These are phyloP conservation scores for Neoboletus brunneissimus DNA, from an alignment of 768 basidiomycete species.

Conservation along the genomic window DNA sequence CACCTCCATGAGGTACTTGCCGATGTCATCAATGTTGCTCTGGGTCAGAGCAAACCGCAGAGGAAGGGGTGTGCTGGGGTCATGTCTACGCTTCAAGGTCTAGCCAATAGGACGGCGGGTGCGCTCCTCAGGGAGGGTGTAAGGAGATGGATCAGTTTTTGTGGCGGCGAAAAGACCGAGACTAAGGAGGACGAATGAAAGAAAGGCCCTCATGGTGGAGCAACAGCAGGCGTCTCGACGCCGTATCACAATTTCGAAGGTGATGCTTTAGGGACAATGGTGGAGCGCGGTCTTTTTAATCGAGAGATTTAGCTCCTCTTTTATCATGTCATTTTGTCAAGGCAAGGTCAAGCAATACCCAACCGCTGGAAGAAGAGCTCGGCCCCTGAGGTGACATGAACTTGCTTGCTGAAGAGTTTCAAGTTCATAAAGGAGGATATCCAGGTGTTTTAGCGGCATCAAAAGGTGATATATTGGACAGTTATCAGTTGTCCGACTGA, in stretches of 20 bases:
- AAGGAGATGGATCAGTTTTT: conserved; percentile 18
- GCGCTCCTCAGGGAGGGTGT: conserved; percentile 40
- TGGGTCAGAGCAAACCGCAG: conserved; percentile 22
- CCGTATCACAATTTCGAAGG: not conserved
- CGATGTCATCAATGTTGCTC: conserved; percentile 28
- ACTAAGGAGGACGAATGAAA: conserved; percentile 15
- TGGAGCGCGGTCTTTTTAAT: no score
- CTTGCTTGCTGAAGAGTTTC: no score
- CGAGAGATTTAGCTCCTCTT: no score
- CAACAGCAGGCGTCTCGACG: not conserved
- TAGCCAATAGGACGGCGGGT: conserved; percentile 35
- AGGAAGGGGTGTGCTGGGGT: conserved; percentile 18
- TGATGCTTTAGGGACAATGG: no score
- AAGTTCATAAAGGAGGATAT: no score
- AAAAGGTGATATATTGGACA: no score
- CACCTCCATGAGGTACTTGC: not conserved
- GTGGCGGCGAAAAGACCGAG: conserved; percentile 21
- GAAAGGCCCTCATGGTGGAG: conserved; percentile 8
- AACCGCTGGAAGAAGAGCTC: no score
- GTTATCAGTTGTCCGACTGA: no score
- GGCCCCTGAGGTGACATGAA: no score
- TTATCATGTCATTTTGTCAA: no score
- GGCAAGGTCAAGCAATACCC: no score
- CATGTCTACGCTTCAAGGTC: conserved; percentile 23
- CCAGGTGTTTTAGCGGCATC: no score